These are phyloP conservation scores for Seminavis robusta DNA, from an alignment of 108 stramenopile species.

Conservation along the genomic window DNA sequence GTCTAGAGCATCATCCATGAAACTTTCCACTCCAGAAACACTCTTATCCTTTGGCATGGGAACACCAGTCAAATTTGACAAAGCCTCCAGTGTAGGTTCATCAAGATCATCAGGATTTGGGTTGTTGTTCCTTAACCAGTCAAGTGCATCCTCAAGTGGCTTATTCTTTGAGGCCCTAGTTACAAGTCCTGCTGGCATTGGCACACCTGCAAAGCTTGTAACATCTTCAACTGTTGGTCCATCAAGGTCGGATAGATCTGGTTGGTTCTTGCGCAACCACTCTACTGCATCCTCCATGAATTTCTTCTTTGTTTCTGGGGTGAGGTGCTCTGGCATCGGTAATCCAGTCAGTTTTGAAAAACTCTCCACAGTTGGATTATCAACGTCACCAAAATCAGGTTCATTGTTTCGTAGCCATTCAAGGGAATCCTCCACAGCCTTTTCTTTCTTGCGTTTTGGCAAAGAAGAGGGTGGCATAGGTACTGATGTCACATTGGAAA, in stretches of 20 bases:
- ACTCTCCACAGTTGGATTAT: constrained; percentile 1
- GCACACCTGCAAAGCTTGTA: constrained; percentile 14
- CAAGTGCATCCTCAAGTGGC: constrained; percentile 15
- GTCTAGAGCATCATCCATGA: constrained; percentile 1
- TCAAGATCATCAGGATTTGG: constrained; percentile 9
- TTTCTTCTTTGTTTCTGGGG: constrained; percentile 5
- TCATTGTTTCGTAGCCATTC: constrained; percentile 14
- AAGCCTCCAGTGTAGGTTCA: constrained; percentile 2
- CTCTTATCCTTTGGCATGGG: not conserved
- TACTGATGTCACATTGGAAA: constrained; percentile 1
- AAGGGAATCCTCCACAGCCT: constrained; percentile 9
- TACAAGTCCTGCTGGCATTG: not conserved
- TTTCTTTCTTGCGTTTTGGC: constrained; percentile 1
- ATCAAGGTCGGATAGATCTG: not conserved
- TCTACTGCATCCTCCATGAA: constrained; percentile 1
- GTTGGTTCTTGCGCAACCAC: constrained; percentile 19
- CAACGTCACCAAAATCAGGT: constrained; percentile 1
- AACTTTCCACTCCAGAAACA: not conserved
- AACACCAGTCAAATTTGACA: constrained; percentile 8
- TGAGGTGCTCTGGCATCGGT: not conserved
- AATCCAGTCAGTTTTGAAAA: not conserved
- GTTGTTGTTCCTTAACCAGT: constrained; percentile 25
- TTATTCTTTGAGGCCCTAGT: not conserved
- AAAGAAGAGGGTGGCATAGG: not conserved
- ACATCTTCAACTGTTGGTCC: constrained; percentile 3